phyloP scores from a whole-genome alignment of 2,329 filamentous ascomycete species.

The Stemphylium lycopersici region DNA sequence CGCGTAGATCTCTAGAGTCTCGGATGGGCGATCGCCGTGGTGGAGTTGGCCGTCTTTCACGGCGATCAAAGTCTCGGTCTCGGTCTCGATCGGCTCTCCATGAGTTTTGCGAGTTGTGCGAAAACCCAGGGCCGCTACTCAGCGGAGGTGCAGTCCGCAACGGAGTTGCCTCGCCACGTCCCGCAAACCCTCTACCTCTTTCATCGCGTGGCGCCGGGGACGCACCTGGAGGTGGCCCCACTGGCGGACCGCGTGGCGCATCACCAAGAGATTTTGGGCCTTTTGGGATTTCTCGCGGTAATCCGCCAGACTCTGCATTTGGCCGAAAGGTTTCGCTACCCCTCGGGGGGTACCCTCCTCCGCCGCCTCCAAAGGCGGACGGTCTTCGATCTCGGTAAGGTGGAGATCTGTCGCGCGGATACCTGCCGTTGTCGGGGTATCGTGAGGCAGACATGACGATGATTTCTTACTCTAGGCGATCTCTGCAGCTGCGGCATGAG shows the following conservation, averaged over 20 bases:
- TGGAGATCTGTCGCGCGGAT: conserved; percentile 53
- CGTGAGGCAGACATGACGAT: conserved; percentile 44
- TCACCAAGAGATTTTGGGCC: conserved; percentile 82
- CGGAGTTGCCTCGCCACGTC: conserved; percentile 65
- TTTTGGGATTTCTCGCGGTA: conserved; percentile 70
- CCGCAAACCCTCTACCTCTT: conserved; percentile 66
- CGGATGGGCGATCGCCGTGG: conserved; percentile 69
- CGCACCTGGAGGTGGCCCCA: conserved; percentile 36
- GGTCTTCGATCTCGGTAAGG: conserved; percentile 70
- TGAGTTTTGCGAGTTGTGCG: conserved; percentile 54
- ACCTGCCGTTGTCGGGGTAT: conserved; percentile 45
- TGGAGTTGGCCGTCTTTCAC: conserved; percentile 66
- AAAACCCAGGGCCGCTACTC: conserved; percentile 30
- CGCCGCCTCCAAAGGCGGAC: conserved; percentile 64
- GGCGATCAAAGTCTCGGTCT: conserved; percentile 60
- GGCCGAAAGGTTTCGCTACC: conserved; percentile 46
- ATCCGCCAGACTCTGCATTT: conserved; percentile 35
- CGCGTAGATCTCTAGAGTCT: conserved; percentile 62
- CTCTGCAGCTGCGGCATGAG: conserved; percentile 23
- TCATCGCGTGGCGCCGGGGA: conserved; percentile 58
- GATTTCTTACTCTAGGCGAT: conserved; percentile 4
- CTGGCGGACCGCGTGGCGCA: conserved; percentile 52
- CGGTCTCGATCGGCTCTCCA: conserved; percentile 59
- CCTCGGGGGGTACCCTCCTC: conserved; percentile 61
- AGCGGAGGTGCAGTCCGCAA: conserved; percentile 63